A percentile compares a stretch with the other conserved stretches of the same genome.
These are phyloP conservation scores for Clitocybe nebularis DNA, from an alignment of 1,284 basidiomycete species.

Conservation along the genomic window DNA sequence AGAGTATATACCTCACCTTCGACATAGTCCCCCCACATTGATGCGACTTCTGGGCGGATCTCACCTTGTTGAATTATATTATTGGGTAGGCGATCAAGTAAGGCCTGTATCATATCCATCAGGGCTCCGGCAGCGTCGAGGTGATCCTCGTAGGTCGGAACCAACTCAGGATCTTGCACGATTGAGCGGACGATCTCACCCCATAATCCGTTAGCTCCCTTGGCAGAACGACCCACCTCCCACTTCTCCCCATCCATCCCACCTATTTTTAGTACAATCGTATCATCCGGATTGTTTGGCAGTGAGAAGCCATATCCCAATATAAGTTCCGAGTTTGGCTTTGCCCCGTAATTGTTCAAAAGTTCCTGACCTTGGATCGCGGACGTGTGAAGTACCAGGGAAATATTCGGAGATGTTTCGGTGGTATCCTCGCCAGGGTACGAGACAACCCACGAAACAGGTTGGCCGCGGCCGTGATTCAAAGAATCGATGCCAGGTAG, in stretches of 20 bases:
- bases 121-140: slow-evolving; percentile 64
- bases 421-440: slow-evolving; percentile 24
- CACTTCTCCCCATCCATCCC: slow-evolving; percentile 46
- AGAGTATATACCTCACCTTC: slow-evolving; percentile 37
- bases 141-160: slow-evolving; percentile 49
- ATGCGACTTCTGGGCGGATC: slow-evolving; percentile 46
- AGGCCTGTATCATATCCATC: slow-evolving; percentile 56
- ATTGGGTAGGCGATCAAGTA: slow-evolving; percentile 50
- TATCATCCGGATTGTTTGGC: slow-evolving; percentile 76
- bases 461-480: slow-evolving; percentile 73
- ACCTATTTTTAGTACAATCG: slow-evolving; percentile 74
- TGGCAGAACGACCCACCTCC: slow-evolving; percentile 58
- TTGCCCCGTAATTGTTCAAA: slow-evolving; percentile 88
- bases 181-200: slow-evolving; percentile 47
- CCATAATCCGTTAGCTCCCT: slow-evolving; percentile 58
- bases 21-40: slow-evolving; percentile 57
- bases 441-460: slow-evolving; percentile 76
- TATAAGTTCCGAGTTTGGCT: slow-evolving; percentile 84
- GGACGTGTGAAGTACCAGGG: slow-evolving; percentile 47
- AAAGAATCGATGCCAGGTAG: slow-evolving; percentile 83
- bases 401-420: slow-evolving; percentile 22
- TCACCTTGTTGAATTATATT: slow-evolving; percentile 16
- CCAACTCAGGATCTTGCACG: slow-evolving; percentile 28
- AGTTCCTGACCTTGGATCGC: slow-evolving; percentile 52
- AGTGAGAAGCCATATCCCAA: slow-evolving; percentile 87